These are phyloP conservation scores for Neurospora sp. DNA, from an alignment of 495 filamentous ascomycete genomes.

Conservation along the genomic window DNA sequence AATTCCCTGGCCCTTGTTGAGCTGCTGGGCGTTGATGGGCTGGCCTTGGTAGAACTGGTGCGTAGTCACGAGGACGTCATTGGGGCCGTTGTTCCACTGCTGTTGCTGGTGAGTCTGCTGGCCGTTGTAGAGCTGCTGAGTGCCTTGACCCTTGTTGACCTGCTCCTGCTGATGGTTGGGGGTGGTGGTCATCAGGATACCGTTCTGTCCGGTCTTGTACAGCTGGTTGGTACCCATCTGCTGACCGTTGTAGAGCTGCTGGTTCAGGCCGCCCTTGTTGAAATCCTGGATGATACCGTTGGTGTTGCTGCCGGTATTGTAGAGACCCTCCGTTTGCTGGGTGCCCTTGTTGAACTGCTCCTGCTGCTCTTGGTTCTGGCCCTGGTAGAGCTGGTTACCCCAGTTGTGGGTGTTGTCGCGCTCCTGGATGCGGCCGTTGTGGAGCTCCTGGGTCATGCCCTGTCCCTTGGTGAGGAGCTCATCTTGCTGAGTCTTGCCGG, in stretches of 20 bases:
- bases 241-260: neutral
- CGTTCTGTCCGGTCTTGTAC: neutral
- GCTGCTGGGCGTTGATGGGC: neutral
- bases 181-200: neutral
- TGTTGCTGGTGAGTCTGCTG: neutral
- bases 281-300: neutral
- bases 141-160: neutral
- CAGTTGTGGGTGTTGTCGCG: neutral
- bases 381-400: neutral
- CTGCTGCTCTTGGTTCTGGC: neutral
- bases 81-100: neutral
- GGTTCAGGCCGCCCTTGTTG: neutral
- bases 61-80: neutral
- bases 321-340: neutral
- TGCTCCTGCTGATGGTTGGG: neutral
- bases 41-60: neutral
- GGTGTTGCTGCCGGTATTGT: neutral
- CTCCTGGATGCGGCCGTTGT: neutral
- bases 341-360: neutral
- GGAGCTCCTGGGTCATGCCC: neutral
- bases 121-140: neutral
- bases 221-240: neutral
- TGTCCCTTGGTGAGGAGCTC: neutral
- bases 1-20: neutral
- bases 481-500: neutral